A percentile compares a stretch with the other conserved stretches of the same genome.
phyloP scores from a whole-genome alignment of 1,139 yeast genomes.

The Yamadazyma sp. region DNA sequence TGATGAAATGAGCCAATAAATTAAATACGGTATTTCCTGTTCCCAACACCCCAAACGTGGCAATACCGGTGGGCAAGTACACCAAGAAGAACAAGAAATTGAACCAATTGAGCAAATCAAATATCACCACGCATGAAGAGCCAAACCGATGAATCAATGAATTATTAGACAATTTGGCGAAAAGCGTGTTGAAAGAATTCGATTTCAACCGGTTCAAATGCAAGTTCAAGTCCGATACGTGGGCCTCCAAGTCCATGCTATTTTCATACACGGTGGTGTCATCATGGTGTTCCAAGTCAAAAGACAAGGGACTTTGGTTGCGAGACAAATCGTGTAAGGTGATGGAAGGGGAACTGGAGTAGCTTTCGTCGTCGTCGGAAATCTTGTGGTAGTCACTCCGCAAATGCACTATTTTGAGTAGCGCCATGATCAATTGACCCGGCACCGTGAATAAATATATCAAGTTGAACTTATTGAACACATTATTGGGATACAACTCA shows the following conservation, averaged over 20 bases:
- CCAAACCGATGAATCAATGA: slow-evolving; percentile 9
- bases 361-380: slow-evolving; percentile 22
- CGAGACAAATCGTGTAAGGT: slow-evolving; percentile 37
- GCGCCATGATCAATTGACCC: slow-evolving; percentile 56
- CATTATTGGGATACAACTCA: slow-evolving; percentile 70
- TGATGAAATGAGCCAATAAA: slow-evolving; percentile 89
- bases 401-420: slow-evolving; percentile 15
- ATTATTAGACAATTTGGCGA: slow-evolving; percentile 5
- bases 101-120: slow-evolving; percentile 61
- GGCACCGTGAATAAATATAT: slow-evolving; percentile 54
- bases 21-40: slow-evolving; percentile 67
- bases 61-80: slow-evolving; percentile 72
- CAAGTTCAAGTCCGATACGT: slow-evolving; percentile 9
- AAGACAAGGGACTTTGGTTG: slow-evolving; percentile 14
- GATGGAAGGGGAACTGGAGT: slow-evolving; percentile 33
- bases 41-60: slow-evolving; percentile 72
- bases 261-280: slow-evolving; percentile 1
- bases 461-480: slow-evolving; percentile 66
- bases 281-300: slow-evolving; percentile 14
- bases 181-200: slow-evolving; percentile 3
- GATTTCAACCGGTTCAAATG: slow-evolving; percentile 11
- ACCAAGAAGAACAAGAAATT: slow-evolving; percentile 60
- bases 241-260: slow-evolving; percentile 8
- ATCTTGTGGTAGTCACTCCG: slow-evolving; percentile 11
- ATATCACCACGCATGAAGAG: slow-evolving; percentile 19